phyloP scores from a whole-genome alignment of 2,329 filamentous ascomycete genomes.

The Ceratocystis huliohia region DNA sequence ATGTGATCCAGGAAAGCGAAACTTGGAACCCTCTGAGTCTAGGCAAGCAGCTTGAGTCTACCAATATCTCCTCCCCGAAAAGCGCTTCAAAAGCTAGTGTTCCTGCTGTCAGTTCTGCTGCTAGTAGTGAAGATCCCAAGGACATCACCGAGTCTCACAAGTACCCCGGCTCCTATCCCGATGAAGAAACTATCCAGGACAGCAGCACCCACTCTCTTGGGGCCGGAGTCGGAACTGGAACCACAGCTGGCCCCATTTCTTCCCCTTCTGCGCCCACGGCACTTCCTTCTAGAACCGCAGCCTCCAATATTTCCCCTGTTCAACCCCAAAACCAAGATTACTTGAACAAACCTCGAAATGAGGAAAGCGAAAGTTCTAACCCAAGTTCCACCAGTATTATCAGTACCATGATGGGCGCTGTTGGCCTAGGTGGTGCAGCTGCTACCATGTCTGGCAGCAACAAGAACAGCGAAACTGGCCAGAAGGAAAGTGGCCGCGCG shows the following conservation, averaged over 20 bases:
- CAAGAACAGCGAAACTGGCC: conserved; percentile 1
- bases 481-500: not conserved
- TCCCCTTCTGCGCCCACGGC: not conserved
- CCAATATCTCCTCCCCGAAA: not conserved
- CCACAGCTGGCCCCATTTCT: not conserved
- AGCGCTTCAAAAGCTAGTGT: not conserved
- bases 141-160: not conserved
- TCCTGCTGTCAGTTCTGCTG: not conserved
- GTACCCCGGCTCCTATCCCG: conserved; percentile 16
- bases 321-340: not conserved
- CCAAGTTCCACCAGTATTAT: conserved; percentile 10
- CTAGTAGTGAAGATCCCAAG: not conserved
- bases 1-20: not conserved
- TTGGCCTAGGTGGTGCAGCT: conserved; percentile 16
- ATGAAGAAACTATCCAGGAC: conserved; percentile 3
- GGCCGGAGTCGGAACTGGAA: too few species aligned
- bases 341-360: not conserved
- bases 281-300: not conserved
- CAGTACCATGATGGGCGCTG: conserved; percentile 17
- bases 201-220: too few species aligned
- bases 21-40: conserved; percentile 16
- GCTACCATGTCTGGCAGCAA: conserved; percentile 10
- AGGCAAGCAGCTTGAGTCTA: conserved; percentile 1
- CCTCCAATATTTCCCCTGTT: not conserved
- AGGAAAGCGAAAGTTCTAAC: not conserved